phyloP scores from a whole-genome alignment of 2,329 filamentous ascomycete genomes.

The Talaromyces verruculosus region DNA sequence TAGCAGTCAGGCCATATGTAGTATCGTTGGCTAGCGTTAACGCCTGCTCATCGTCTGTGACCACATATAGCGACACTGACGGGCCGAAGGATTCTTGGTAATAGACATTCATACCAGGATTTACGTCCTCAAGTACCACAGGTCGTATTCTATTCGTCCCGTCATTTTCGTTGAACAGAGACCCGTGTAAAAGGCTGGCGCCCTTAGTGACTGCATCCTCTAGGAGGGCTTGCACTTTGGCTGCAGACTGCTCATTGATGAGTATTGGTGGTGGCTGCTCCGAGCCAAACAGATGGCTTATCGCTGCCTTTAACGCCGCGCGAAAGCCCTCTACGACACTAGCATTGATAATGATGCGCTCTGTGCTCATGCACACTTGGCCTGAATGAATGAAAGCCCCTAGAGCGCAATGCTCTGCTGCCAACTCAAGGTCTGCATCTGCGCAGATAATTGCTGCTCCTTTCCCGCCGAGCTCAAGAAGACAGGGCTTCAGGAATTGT shows the following conservation, averaged over 20 bases:
- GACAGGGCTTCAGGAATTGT: conserved; percentile 45
- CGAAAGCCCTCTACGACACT: neutral
- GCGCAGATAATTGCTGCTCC: conserved; percentile 45
- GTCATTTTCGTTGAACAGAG: neutral
- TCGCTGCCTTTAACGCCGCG: neutral
- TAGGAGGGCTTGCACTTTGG: neutral
- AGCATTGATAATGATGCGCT: neutral
- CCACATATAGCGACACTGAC: neutral
- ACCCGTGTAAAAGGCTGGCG: neutral
- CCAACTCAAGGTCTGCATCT: conserved; percentile 40
- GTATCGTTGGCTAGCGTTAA: neutral
- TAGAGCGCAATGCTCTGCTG: neutral
- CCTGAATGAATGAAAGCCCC: neutral
- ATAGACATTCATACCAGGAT: neutral
- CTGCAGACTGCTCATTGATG: neutral
- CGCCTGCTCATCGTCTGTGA: neutral
- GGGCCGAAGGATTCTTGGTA: neutral
- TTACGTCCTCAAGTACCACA: neutral
- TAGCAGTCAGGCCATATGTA: neutral
- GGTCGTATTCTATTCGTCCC: neutral
- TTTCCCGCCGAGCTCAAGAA: conserved; percentile 54
- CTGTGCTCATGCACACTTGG: neutral
- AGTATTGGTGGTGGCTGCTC: neutral
- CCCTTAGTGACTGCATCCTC: neutral
- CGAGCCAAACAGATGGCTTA: neutral